Conservation (phyloP, 441 rosid genomes). For the Pelargonium myrrhifolium region DNA sequence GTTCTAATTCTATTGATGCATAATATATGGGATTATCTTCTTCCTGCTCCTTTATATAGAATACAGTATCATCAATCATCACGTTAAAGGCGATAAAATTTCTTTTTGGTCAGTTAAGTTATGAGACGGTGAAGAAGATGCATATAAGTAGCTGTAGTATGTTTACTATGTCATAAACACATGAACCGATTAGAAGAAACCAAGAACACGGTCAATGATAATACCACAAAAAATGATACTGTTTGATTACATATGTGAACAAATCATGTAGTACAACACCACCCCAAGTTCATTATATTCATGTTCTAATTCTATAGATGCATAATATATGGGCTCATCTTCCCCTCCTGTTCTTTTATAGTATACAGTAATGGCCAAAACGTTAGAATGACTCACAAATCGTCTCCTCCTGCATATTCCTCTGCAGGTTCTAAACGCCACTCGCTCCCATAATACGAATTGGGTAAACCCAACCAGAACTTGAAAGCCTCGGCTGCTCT, state of each 20-base stretch:
- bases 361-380: slow-evolving; percentile 17
- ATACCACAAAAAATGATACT: too few species aligned
- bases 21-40: background rate
- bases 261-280: too few species aligned
- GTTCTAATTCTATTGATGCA: slow-evolving; percentile 7
- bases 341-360: slow-evolving; percentile 1
- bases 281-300: background rate
- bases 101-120: background rate
- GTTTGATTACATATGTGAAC: too few species aligned
- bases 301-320: slow-evolving; percentile 4
- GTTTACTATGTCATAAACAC: too few species aligned
- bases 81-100: background rate
- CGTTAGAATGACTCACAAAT: background rate
- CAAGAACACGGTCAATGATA: too few species aligned
- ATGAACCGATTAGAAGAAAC: too few species aligned
- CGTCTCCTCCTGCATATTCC: slow-evolving; percentile 15
- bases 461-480: slow-evolving; percentile 92
- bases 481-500: slow-evolving; percentile 96
- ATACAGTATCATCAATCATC: slow-evolving; percentile 20
- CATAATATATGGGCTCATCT: background rate
- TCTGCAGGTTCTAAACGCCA: slow-evolving; percentile 51
- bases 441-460: slow-evolving; percentile 77
- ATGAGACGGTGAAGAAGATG: too few species aligned
- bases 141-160: too few species aligned
- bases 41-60: background rate